These are phyloP conservation scores for Zasmidium cellare DNA, from an alignment of 2,329 filamentous ascomycete genomes.

Conservation along the genomic window DNA sequence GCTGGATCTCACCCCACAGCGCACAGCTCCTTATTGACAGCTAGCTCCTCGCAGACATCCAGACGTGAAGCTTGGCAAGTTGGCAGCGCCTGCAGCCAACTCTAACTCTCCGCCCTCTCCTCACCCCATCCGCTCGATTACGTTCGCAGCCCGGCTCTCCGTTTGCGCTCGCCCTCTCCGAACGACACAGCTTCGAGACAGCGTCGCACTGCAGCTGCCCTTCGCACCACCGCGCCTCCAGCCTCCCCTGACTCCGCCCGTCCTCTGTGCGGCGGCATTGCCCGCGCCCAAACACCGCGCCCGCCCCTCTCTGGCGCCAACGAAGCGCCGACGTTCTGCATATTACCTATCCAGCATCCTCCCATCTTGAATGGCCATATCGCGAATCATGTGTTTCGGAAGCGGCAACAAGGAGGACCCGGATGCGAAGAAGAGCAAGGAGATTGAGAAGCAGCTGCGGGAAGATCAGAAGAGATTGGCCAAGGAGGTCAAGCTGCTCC, in stretches of 20 bases:
- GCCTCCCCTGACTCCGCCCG: slow-evolving; percentile 3
- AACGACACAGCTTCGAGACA: slow-evolving; percentile 8
- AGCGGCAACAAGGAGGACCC: slow-evolving; percentile 47
- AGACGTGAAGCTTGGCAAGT: not conserved
- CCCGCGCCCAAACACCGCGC: not conserved
- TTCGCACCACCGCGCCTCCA: slow-evolving; percentile 14
- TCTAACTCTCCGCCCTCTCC: not conserved
- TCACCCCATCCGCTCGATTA: not conserved
- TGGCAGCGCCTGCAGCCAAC: not conserved
- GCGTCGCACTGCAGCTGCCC: slow-evolving; percentile 12
- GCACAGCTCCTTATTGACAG: not conserved
- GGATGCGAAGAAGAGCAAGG: slow-evolving; percentile 54
- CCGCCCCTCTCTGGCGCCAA: not conserved
- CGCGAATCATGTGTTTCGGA: slow-evolving; percentile 53
- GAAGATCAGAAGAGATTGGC: slow-evolving; percentile 84
- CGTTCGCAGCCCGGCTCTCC: not conserved
- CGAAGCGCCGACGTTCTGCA: not conserved
- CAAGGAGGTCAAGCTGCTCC: slow-evolving; percentile 87
- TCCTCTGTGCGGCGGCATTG: not conserved
- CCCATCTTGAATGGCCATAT: slow-evolving; percentile 22
- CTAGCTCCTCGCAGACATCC: not conserved
- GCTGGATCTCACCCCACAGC: not conserved
- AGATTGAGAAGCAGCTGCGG: slow-evolving; percentile 83
- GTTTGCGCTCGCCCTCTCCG: not conserved
- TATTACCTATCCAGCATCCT: not conserved